Conservation (phyloP, 345 rosid species). For the Geranium rotundifolium region DNA sequence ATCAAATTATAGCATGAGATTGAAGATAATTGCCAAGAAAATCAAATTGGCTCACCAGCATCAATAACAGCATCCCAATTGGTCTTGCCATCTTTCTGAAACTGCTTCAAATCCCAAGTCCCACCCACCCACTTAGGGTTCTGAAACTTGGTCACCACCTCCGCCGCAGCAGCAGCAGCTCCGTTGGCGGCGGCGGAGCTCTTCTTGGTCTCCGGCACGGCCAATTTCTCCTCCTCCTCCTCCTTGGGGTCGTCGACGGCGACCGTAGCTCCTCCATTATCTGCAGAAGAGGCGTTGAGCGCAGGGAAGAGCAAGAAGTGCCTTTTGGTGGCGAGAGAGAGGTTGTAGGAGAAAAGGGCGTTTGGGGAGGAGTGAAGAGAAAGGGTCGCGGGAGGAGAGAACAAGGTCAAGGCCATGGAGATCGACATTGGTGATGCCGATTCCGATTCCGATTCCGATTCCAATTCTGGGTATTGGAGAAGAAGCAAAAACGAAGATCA, state of each 20-base stretch:
- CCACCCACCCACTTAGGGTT: conserved; percentile 77
- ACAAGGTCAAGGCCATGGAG: conserved; percentile 50
- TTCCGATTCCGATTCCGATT: no score
- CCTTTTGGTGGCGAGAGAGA: conserved; percentile 19
- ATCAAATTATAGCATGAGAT: neutral
- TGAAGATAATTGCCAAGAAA: neutral
- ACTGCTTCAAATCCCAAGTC: conserved; percentile 83
- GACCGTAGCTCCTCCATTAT: conserved; percentile 39
- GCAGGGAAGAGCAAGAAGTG: conserved; percentile 16
- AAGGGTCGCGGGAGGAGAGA: conserved; percentile 29
- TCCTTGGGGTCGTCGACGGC: conserved; percentile 21
- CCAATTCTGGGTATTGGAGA: no score
- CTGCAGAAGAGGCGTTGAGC: conserved; percentile 34
- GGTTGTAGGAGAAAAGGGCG: conserved; percentile 25
- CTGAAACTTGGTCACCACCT: conserved; percentile 32
- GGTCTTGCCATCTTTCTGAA: conserved; percentile 47
- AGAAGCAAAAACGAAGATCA: no score
- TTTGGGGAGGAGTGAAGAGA: conserved; percentile 19
- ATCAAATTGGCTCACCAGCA: conserved; percentile 63
- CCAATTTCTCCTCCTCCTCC: conserved; percentile 16
- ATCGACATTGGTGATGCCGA: conserved; percentile 6
- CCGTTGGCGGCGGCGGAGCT: conserved; percentile 1
- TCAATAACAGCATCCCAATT: conserved; percentile 92
- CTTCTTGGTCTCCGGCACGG: conserved; percentile 10
- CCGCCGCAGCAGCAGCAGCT: conserved; percentile 13